phyloP scores from a whole-genome alignment of 495 filamentous ascomycete species.

The Daldinia caldariorum region DNA sequence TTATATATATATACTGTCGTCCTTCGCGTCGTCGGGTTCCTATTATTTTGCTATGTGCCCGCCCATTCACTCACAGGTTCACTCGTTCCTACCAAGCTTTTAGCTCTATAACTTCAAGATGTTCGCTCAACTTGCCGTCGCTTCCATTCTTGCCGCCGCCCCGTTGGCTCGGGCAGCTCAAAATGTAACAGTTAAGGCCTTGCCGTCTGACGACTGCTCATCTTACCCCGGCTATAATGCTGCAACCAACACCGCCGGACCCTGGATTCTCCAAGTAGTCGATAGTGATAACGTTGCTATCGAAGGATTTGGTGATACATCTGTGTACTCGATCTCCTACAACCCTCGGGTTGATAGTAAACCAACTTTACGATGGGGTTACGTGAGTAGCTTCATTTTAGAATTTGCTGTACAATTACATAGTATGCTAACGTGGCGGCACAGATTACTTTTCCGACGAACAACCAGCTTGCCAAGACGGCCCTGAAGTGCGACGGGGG shows the following conservation, averaged over 20 bases:
- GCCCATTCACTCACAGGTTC: not conserved
- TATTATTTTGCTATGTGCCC: not conserved
- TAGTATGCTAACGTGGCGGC: not conserved
- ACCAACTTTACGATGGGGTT: slow-evolving; percentile 44
- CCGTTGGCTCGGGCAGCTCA: slow-evolving; percentile 39
- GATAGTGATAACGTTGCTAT: slow-evolving; percentile 46
- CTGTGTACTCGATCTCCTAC: slow-evolving; percentile 35
- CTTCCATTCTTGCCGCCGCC: slow-evolving; percentile 33
- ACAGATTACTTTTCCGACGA: slow-evolving; percentile 39
- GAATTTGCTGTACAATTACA: not conserved
- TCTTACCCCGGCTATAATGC: slow-evolving; percentile 45
- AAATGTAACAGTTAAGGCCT: slow-evolving; percentile 39
- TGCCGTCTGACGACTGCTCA: slow-evolving; percentile 42
- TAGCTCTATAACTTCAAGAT: slow-evolving; percentile 11
- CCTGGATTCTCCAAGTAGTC: slow-evolving; percentile 43
- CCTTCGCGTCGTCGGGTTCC: not conserved
- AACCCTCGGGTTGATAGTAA: slow-evolving; percentile 31
- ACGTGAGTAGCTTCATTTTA: slow-evolving; percentile 28
- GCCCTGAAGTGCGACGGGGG: slow-evolving; percentile 32
- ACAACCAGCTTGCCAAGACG: slow-evolving; percentile 38
- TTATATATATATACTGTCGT: not conserved
- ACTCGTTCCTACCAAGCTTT: not conserved
- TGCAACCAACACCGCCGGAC: slow-evolving; percentile 44
- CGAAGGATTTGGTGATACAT: slow-evolving; percentile 46
- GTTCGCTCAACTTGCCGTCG: slow-evolving; percentile 34